Evolutionary conservation across 75 land plant genomes (phyloP).

Genomic region (Sequoiadendron giganteum): DNA sequence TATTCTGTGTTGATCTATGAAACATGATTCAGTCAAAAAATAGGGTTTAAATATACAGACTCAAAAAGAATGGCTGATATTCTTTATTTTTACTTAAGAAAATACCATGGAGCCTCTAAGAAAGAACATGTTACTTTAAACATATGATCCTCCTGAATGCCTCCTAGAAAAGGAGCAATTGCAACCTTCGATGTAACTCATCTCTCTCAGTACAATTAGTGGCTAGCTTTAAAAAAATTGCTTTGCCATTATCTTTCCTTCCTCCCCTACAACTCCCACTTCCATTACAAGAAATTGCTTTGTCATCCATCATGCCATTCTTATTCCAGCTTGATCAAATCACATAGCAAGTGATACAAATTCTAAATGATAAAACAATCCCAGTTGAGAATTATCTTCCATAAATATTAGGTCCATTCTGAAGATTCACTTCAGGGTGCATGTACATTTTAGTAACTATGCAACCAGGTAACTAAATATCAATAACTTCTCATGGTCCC

Average conservation of each 20-base stretch:
- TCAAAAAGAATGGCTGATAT: conserved; percentile 6
- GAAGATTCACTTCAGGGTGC: conserved; percentile 9
- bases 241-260: not conserved
- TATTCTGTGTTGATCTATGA: not conserved
- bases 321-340: conserved; percentile 2
- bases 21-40: conserved; percentile 2
- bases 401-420: not conserved
- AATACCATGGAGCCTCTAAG: not conserved
- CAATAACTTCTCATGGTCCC: not conserved
- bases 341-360: conserved; percentile 5
- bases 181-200: not conserved
- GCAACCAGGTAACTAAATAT: conserved; percentile 1
- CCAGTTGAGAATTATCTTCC: conserved; percentile 4
- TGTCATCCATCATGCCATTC: not conserved
- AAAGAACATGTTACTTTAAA: conserved; percentile 2
- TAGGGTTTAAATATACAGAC: not conserved
- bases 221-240: conserved; percentile 13
- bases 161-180: not conserved
- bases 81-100: conserved; percentile 3
- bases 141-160: not conserved
- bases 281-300: conserved; percentile 3
- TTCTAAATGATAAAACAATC: not conserved
- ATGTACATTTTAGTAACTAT: not conserved
- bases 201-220: not conserved
- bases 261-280: not conserved